Evolutionary conservation across 225 moss, liverwort and hornwort genomes (phyloP).

Genomic region (Pseudisothecium myosuroides): DNA sequence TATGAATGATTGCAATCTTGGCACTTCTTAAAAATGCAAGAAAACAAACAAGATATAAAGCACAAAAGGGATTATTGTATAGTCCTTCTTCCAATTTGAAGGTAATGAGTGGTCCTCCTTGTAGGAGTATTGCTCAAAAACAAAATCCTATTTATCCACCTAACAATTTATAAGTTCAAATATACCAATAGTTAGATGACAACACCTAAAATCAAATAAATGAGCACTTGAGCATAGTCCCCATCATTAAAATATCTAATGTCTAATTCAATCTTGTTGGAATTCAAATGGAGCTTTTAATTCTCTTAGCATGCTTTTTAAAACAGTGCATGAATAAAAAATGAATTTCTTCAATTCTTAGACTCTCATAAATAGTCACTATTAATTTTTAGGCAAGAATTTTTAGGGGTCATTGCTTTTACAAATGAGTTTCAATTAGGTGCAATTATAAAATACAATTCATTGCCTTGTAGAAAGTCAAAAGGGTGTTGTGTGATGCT

Average conservation of each 20-base stretch:
- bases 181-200: neutral
- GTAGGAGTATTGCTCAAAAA: neutral
- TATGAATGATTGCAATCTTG: neutral
- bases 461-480: neutral
- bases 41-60: neutral
- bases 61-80: neutral
- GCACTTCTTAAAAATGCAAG: neutral
- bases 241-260: neutral
- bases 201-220: neutral
- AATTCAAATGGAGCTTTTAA: neutral
- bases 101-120: neutral
- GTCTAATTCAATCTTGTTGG: neutral
- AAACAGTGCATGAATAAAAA: fast-evolving
- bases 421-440: neutral
- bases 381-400: neutral
- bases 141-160: neutral
- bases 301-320: neutral
- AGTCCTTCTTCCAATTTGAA: neutral
- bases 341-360: neutral
- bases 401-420: neutral
- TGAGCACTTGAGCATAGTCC: neutral
- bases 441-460: neutral
- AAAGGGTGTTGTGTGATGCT: neutral
- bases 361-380: neutral
- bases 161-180: neutral